Evolutionary conservation across 2,329 filamentous ascomycete genomes (phyloP), one percentile per base, ranked within the genome.

Genomic region (Ophiocordyceps camponoti-saundersi): DNA sequence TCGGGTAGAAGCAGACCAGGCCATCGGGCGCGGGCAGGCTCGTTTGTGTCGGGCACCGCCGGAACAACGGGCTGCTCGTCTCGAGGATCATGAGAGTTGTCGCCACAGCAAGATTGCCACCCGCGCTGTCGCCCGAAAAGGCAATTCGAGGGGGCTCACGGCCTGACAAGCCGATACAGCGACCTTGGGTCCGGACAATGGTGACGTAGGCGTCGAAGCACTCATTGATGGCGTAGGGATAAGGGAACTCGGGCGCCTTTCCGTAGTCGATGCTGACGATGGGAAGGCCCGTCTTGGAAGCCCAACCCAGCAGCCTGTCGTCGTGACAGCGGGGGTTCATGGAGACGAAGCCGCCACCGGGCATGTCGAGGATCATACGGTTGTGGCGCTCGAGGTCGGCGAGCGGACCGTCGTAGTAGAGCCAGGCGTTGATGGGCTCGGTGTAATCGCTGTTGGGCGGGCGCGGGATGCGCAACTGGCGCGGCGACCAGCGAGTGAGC

Each of bases 321-420:
- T 98, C 92, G 56, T 93, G 88, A 56, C 82, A 85, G 44, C 92
- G 72, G n/a, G 92, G 92, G 49, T 86, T 80, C 92, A 98, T 98
- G 18, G 92, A 89, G 13, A 98, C 89, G 53, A 93, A 98, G 0
- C 92, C 92, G 30, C 92, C 92, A 1, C 92, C 92, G 0, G 92
- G 92, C 3, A 96, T 79, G 61, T 98, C 92, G 34, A 98, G 60
- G 1, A 98, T 75, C 26, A 98, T 63, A 55, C 83, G 83, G 45
- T 76, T 80, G 58, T 93, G 83, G 41, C 82, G 75, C 56, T 80
- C 79, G 43, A 95, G 68, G 44, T 87, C 81, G 2, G 81, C 78
- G 8, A 95, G 64, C 0, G 89, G 82, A 0, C 92, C 92, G 57
- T 96, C 87, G 56, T 89, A 98, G 62, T 95, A 98, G 30, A 98